Base-by-base conservation (phyloP, 805 yeast species). In the Candida railenensis region DNA sequence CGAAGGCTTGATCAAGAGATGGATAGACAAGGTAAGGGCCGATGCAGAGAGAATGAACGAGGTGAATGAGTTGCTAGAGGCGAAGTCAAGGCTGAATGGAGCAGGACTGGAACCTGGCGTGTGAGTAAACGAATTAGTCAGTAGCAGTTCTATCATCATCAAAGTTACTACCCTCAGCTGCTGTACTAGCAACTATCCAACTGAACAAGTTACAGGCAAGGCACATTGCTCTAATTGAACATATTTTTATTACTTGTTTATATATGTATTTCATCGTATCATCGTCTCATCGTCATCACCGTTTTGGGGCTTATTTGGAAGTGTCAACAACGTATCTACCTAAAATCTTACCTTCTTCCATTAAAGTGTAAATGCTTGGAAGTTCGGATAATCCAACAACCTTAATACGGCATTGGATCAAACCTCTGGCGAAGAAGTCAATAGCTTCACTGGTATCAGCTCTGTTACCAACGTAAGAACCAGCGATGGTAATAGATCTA, bases 261-360 rank as follows among this genome's bases (percentile, higher is more conserved):
- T n/a, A n/a, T n/a, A n/a, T n/a, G n/a, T n/a, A n/a, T n/a, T n/a
- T n/a, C 37, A 15, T 34, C 37, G 7, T 15, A 7, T n/a, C 7
- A n/a, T 15, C 19, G 19, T 15, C 8, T 34, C 37, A 7, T 16
- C 37, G 19, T 36, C 22, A 15, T 12, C 39, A 18, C 18, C 8
- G 12, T 11, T n/a, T 20, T 36, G 22, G n/a, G n/a, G 18, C 20
- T 70, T 72, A 83, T 65, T 81, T 80, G 51, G 77, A 64, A 42
- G 87, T 83, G 74, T 89, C 96, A 54, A 89, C 84, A 48, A 89
- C 97, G 65, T 85, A 84, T 73, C 97, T 82, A 60, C 97, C 97
- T 58, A 84, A 80, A 62, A 89, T 84, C 75, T 85, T 80, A 61
- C 95, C 95, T 70, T 82, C 76, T 69, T 78, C 85, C 96, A 89